Percentiles rank a stretch among this genome's conserved stretches.
Evolutionary conservation across 2,329 filamentous ascomycete species (phyloP).

Genomic region (Cladobotryum mycophilum): DNA sequence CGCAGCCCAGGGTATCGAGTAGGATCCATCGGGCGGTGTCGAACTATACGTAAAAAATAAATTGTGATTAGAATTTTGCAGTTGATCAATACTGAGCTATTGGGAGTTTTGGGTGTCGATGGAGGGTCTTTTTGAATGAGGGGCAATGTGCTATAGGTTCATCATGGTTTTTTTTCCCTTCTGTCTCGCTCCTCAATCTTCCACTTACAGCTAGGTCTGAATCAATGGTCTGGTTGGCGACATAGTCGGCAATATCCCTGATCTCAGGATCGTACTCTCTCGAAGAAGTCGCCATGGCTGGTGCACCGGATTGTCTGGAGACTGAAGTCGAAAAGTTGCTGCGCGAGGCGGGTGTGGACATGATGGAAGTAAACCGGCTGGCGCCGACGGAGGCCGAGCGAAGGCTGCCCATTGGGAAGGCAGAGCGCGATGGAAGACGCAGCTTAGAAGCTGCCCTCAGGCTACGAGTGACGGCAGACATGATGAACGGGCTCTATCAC

Average conservation of each 20-base stretch:
- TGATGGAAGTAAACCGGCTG: slow-evolving; percentile 28
- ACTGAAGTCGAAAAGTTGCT: slow-evolving; percentile 45
- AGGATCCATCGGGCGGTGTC: slow-evolving; percentile 97
- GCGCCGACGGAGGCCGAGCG: slow-evolving; percentile 19
- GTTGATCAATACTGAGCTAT: too few relatives aligned
- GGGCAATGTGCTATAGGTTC: too few relatives aligned
- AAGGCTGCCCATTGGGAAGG: slow-evolving; percentile 17
- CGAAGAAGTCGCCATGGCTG: slow-evolving; percentile 43
- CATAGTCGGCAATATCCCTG: slow-evolving; percentile 88
- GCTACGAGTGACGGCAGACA: slow-evolving; percentile 51
- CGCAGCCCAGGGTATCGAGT: slow-evolving; percentile 93
- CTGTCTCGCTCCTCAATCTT: background rate
- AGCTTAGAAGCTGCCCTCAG: slow-evolving; percentile 49
- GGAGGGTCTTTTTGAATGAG: too few relatives aligned
- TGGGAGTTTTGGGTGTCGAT: too few relatives aligned
- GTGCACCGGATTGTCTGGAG: slow-evolving; percentile 41
- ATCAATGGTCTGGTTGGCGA: slow-evolving; percentile 84
- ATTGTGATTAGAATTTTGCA: background rate
- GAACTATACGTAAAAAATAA: slow-evolving; percentile 48
- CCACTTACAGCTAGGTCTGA: slow-evolving; percentile 89
- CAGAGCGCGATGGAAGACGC: slow-evolving; percentile 37
- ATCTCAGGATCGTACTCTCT: slow-evolving; percentile 85
- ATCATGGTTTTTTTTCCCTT: background rate
- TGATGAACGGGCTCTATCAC: slow-evolving; percentile 21
- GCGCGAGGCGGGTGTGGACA: slow-evolving; percentile 30